Conservation (phyloP, 129 eudicot genomes). For the Centella asiatica region DNA sequence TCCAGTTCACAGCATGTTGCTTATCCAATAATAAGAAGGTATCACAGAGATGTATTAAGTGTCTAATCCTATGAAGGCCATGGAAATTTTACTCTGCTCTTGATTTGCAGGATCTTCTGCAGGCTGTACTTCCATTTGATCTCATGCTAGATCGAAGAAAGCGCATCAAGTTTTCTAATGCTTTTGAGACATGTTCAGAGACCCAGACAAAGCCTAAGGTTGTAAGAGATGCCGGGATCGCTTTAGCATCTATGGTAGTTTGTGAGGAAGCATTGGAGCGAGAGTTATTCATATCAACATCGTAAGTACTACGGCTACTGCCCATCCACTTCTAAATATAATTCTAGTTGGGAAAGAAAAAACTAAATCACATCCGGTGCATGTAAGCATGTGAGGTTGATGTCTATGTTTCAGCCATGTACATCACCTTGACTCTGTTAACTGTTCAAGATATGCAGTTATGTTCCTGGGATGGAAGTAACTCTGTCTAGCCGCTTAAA, state of each 20-base stretch:
- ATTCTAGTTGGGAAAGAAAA: background rate
- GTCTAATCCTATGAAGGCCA: conserved; percentile 11
- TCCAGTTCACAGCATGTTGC: no score
- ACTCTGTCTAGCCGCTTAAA: conserved; percentile 84
- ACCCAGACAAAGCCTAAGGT: conserved; percentile 62
- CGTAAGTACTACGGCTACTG: conserved; percentile 65
- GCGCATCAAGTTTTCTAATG: conserved; percentile 47
- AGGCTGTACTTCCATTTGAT: conserved; percentile 93
- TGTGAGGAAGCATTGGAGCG: conserved; percentile 96
- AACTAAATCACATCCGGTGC: background rate
- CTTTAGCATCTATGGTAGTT: conserved; percentile 72
- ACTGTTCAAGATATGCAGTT: conserved; percentile 44
- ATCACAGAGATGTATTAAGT: no score
- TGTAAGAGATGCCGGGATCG: conserved; percentile 88
- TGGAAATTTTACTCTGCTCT: background rate
- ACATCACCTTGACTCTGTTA: conserved; percentile 21
- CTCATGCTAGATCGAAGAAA: conserved; percentile 70
- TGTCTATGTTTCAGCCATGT: conserved; percentile 10
- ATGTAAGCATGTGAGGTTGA: background rate
- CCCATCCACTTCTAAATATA: conserved; percentile 13
- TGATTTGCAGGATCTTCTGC: conserved; percentile 72
- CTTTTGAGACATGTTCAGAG: conserved; percentile 44
- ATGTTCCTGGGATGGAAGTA: conserved; percentile 98
- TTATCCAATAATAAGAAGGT: no score
- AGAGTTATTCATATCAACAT: conserved; percentile 83